Conservation (phyloP, 1,139 yeast genomes). For the Geotrichum fermentans region DNA sequence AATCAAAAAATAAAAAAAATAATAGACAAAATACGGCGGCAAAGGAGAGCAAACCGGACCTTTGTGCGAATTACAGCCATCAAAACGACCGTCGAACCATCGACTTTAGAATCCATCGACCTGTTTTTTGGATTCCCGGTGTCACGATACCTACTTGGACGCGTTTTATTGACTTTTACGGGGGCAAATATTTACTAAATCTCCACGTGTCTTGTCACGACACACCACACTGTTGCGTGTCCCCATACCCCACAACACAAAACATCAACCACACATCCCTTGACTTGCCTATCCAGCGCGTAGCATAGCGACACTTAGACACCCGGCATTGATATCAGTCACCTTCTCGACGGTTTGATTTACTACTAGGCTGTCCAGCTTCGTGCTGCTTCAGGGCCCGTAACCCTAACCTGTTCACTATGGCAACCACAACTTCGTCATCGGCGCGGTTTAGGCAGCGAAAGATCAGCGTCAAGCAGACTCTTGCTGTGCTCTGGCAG, state of each 20-base stretch:
- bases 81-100: neutral
- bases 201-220: neutral
- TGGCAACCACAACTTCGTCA: constrained; percentile 10
- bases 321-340: neutral
- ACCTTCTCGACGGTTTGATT: neutral
- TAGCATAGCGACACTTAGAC: neutral
- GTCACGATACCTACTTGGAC: neutral
- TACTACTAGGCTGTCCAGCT: neutral
- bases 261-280: neutral
- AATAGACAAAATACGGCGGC: neutral
- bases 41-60: neutral
- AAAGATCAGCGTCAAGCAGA: constrained; percentile 84
- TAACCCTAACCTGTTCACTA: constrained; percentile 8
- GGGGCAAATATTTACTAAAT: too few species aligned
- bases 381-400: constrained; percentile 1
- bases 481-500: constrained; percentile 70
- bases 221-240: neutral
- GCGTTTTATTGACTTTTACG: too few species aligned
- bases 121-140: neutral
- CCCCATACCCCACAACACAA: neutral
- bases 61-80: neutral
- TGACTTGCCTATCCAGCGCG: neutral
- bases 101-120: neutral
- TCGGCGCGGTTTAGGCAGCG: constrained; percentile 80
- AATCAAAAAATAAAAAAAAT: neutral